Evolutionary conservation across 768 basidiomycete species (phyloP).

Genomic region (Crassisporium funariophilum): DNA sequence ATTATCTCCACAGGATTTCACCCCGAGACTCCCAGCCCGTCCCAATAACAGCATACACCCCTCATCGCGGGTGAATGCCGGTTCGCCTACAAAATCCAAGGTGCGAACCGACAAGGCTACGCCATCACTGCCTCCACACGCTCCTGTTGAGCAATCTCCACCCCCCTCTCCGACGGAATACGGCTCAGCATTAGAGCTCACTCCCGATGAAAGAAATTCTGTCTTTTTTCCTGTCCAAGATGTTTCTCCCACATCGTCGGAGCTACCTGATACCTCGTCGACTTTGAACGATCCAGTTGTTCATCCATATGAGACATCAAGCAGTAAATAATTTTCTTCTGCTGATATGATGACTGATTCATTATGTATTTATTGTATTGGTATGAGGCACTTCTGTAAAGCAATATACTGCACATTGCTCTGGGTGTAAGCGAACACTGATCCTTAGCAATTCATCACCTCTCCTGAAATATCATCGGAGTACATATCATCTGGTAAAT

Average conservation of each 20-base stretch:
- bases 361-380: slow-evolving; percentile 7
- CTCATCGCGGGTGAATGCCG: slow-evolving; percentile 57
- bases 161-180: slow-evolving; percentile 25
- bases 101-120: slow-evolving; percentile 25
- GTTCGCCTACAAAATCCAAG: slow-evolving; percentile 48
- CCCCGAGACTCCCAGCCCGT: slow-evolving; percentile 67
- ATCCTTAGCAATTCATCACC: too few species aligned
- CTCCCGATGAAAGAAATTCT: slow-evolving; percentile 18
- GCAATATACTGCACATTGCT: too few species aligned
- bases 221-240: slow-evolving; percentile 20
- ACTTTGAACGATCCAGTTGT: neutral
- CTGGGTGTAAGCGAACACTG: too few species aligned
- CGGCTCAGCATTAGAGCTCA: slow-evolving; percentile 10
- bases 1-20: slow-evolving; percentile 63
- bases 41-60: slow-evolving; percentile 81
- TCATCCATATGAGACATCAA: slow-evolving; percentile 12
- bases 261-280: slow-evolving; percentile 1
- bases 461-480: slow-evolving; percentile 15
- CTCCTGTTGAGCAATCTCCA: slow-evolving; percentile 21
- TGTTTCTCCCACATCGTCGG: slow-evolving; percentile 10
- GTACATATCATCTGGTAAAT: slow-evolving; percentile 23
- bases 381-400: too few species aligned
- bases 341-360: too few species aligned
- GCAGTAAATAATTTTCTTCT: slow-evolving; percentile 8
- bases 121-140: slow-evolving; percentile 23